Percentiles rank a stretch among this genome's conserved stretches.
These are phyloP conservation scores for Apiospora malaysiana DNA, from an alignment of 2,329 filamentous ascomycete genomes.

Conservation along the genomic window DNA sequence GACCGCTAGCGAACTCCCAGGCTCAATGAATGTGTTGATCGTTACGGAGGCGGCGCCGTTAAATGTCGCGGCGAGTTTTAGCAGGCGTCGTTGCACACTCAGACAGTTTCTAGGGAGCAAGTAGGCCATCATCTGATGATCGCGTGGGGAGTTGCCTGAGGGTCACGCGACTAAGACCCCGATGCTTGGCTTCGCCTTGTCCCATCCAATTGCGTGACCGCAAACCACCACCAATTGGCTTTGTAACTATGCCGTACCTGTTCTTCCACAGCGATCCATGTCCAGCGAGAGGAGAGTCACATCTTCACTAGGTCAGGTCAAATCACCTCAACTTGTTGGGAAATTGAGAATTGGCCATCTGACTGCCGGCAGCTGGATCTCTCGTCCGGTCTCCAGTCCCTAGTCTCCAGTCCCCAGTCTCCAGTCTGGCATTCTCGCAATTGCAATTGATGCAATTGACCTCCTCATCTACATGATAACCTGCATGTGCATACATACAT, in stretches of 20 bases:
- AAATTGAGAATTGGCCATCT: conserved; percentile 4
- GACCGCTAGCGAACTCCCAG: no score
- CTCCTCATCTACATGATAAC: not conserved
- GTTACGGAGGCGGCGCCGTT: not conserved
- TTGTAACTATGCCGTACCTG: conserved; percentile 10
- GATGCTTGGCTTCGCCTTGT: not conserved
- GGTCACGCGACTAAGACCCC: conserved; percentile 19
- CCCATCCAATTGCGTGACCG: not conserved
- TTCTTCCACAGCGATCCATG: conserved; percentile 4
- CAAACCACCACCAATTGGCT: not conserved
- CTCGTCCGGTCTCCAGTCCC: not conserved
- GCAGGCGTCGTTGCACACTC: not conserved
- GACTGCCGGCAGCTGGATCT: conserved; percentile 14
- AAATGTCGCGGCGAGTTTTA: conserved; percentile 4
- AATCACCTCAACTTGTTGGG: conserved; percentile 16
- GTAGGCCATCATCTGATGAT: conserved; percentile 14
- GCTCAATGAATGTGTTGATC: no score
- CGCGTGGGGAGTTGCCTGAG: conserved; percentile 21
- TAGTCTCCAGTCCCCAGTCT: not conserved
- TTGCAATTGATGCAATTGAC: not conserved
- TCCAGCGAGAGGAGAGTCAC: not conserved
- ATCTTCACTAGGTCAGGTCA: not conserved
- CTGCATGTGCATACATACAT: no score
- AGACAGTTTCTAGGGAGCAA: not conserved
- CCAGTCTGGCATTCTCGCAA: no score